Evolutionary conservation across 2,329 filamentous ascomycete species (phyloP).

Genomic region (Cadophora sp.): DNA sequence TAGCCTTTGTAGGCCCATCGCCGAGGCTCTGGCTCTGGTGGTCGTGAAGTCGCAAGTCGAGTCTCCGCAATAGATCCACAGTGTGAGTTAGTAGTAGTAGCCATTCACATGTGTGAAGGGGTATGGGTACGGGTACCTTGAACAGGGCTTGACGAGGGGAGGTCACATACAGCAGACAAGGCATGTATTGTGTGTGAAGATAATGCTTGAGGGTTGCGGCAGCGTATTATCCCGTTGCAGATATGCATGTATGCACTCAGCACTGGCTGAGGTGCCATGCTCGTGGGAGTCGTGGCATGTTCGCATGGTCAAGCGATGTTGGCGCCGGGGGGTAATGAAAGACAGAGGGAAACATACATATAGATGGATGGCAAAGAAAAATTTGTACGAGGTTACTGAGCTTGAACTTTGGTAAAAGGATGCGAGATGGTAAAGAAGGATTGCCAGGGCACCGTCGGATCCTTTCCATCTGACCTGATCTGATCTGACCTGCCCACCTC

Average conservation of each 20-base stretch:
- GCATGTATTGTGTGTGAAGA: neutral
- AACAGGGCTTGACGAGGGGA: slow-evolving; percentile 9
- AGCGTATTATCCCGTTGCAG: neutral
- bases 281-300: neutral
- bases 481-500: neutral
- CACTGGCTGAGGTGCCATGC: neutral
- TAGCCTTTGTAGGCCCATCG: neutral
- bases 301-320: neutral
- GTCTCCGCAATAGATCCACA: slow-evolving; percentile 4
- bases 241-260: neutral
- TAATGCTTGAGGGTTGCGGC: slow-evolving; percentile 7
- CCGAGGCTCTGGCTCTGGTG: slow-evolving; percentile 3
- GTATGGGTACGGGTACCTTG: neutral
- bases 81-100: neutral
- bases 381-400: neutral
- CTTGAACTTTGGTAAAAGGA: too few species aligned
- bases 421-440: too few species aligned
- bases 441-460: too few species aligned
- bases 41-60: neutral
- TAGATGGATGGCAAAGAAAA: neutral
- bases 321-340: neutral
- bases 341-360: neutral
- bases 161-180: neutral
- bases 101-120: neutral
- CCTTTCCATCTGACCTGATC: neutral